A percentile compares a stretch with the other conserved stretches of the same genome.
These are phyloP conservation scores for Pyrus pyrifolia DNA, from an alignment of 306 rosid species.

Conservation along the genomic window DNA sequence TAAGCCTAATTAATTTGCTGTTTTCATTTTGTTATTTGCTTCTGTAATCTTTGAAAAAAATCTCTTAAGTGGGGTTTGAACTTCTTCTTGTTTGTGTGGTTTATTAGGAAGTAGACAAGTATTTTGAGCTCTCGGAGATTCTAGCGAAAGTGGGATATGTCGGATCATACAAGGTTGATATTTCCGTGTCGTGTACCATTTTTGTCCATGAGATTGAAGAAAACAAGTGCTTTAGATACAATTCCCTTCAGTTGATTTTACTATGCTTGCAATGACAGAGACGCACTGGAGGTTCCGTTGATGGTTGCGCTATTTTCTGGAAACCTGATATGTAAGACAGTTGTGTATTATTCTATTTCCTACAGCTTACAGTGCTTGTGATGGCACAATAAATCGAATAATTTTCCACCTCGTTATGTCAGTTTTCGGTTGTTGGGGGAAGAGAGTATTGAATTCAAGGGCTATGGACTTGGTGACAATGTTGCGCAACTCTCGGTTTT, in stretches of 20 bases:
- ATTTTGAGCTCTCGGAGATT: constrained; percentile 44
- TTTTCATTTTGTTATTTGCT: not conserved
- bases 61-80: not conserved
- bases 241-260: not conserved
- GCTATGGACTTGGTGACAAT: constrained; percentile 72
- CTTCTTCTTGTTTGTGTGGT: not conserved
- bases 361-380: not conserved
- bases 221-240: not conserved
- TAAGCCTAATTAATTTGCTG: not conserved
- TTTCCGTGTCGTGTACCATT: not conserved
- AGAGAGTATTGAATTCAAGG: constrained; percentile 69
- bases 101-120: constrained; percentile 80
- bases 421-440: constrained; percentile 61
- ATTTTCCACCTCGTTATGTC: constrained; percentile 10
- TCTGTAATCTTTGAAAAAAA: not conserved
- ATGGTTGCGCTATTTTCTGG: constrained; percentile 89
- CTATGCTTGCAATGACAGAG: constrained; percentile 38
- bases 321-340: constrained; percentile 60
- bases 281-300: constrained; percentile 70
- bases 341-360: not conserved
- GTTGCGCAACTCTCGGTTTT: constrained; percentile 82
- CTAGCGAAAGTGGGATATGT: constrained; percentile 66
- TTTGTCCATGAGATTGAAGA: not conserved
- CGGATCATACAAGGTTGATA: constrained; percentile 61
- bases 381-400: constrained; percentile 11